Percentiles rank a stretch among this genome's conserved stretches.
Evolutionary conservation across 2,329 filamentous ascomycete species (phyloP).

Genomic region (Stenocarpella maydis): DNA sequence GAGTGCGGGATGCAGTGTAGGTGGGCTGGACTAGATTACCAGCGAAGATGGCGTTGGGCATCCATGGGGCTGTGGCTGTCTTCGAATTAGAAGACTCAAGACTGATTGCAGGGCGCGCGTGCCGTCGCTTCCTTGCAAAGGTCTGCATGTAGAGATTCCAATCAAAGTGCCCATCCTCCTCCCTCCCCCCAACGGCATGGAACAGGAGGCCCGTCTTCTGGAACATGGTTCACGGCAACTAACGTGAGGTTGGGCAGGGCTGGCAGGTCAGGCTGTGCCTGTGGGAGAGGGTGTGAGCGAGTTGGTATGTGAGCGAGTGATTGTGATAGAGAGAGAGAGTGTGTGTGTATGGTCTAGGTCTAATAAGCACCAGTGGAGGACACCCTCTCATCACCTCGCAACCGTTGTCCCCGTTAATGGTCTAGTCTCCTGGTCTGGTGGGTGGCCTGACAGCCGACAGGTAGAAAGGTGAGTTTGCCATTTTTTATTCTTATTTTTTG

Average conservation of each 20-base stretch:
- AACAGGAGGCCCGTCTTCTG: background rate
- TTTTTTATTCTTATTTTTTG: background rate
- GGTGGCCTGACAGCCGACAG: background rate
- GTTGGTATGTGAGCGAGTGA: too few species aligned
- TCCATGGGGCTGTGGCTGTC: constrained; percentile 5
- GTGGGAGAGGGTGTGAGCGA: background rate
- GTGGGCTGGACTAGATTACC: background rate
- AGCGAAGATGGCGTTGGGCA: constrained; percentile 3
- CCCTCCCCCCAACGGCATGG: background rate
- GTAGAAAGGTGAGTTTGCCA: background rate
- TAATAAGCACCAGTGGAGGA: background rate
- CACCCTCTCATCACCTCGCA: background rate
- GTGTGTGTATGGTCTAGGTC: too few species aligned
- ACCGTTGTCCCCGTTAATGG: background rate
- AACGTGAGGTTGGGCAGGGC: background rate
- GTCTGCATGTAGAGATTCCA: background rate
- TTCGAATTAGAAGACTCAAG: background rate
- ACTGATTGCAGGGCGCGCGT: background rate
- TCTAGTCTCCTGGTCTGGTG: background rate
- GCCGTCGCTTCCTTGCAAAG: background rate
- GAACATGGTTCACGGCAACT: background rate
- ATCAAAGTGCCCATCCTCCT: background rate
- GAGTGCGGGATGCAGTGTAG: background rate
- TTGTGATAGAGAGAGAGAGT: too few species aligned
- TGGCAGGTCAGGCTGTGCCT: background rate